Evolutionary conservation across 2,329 filamentous ascomycete species (phyloP).

Genomic region (Metarhizium sp.): DNA sequence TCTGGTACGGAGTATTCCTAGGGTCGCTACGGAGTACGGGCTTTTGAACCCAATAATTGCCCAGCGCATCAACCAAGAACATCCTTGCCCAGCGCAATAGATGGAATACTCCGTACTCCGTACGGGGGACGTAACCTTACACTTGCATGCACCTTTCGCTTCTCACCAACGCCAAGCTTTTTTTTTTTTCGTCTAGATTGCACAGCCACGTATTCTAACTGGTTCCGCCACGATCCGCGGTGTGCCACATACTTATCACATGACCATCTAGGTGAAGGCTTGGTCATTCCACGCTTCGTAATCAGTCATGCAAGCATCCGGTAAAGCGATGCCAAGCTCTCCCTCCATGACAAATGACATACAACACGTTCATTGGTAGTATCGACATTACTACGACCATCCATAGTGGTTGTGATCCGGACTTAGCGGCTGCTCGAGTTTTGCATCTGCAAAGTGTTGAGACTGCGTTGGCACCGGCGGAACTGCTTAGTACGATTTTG

Average conservation of each 20-base stretch:
- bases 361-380: too few relatives aligned
- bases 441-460: too few relatives aligned
- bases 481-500: too few relatives aligned
- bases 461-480: too few relatives aligned
- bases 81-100: conserved; percentile 10
- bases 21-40: neutral
- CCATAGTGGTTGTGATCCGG: too few relatives aligned
- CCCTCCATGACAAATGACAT: too few relatives aligned
- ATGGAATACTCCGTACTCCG: neutral
- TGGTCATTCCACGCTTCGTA: neutral
- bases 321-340: neutral
- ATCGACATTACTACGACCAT: too few relatives aligned
- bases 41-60: neutral
- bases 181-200: neutral
- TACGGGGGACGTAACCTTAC: neutral
- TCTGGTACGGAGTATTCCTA: too few relatives aligned
- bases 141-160: neutral
- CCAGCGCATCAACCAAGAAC: neutral
- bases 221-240: conserved; percentile 16
- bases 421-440: too few relatives aligned
- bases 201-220: conserved; percentile 15
- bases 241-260: conserved; percentile 14
- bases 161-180: conserved; percentile 5
- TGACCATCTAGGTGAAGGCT: conserved; percentile 9
- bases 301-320: neutral